phyloP scores from a whole-genome alignment of 2,329 filamentous ascomycete genomes.

The Nothophoma quercina region DNA sequence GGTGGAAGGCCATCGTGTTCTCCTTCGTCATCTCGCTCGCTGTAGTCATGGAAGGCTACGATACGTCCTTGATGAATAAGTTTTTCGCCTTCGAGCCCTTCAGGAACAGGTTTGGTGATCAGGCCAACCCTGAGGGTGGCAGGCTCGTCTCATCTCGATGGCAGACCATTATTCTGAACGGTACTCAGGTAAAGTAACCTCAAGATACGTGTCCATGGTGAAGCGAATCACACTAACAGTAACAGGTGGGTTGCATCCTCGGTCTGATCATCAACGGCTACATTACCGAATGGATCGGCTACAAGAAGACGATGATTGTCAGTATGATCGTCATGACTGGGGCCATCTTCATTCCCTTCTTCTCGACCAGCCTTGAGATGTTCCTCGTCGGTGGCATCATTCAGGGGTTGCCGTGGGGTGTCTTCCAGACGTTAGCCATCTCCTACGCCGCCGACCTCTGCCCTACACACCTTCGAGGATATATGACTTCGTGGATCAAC shows the following conservation, averaged over 20 bases:
- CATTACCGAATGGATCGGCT: constrained; percentile 52
- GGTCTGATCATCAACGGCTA: constrained; percentile 55
- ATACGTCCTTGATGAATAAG: constrained; percentile 79
- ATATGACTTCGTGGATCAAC: constrained; percentile 69
- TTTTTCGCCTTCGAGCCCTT: constrained; percentile 64
- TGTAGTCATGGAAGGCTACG: constrained; percentile 89
- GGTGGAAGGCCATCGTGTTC: constrained; percentile 85
- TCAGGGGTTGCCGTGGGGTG: constrained; percentile 52
- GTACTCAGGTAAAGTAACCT: constrained; percentile 44
- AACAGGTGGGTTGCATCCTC: constrained; percentile 49
- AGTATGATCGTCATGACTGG: constrained; percentile 34
- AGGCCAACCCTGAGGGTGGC: constrained; percentile 41
- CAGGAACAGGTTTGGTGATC: constrained; percentile 50
- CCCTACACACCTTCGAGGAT: constrained; percentile 69
- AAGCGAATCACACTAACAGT: constrained; percentile 15
- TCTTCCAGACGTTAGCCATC: constrained; percentile 48
- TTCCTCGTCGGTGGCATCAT: constrained; percentile 65
- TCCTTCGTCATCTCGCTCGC: constrained; percentile 83
- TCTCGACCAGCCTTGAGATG: constrained; percentile 57
- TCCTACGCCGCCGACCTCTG: constrained; percentile 60
- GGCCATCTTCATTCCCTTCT: constrained; percentile 39
- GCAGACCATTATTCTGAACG: constrained; percentile 55
- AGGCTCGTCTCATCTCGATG: constrained; percentile 51
- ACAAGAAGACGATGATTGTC: constrained; percentile 37
- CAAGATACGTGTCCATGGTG: no score